Evolutionary conservation across 2,329 filamentous ascomycete genomes (phyloP).

Genomic region (Curvularia lunata): DNA sequence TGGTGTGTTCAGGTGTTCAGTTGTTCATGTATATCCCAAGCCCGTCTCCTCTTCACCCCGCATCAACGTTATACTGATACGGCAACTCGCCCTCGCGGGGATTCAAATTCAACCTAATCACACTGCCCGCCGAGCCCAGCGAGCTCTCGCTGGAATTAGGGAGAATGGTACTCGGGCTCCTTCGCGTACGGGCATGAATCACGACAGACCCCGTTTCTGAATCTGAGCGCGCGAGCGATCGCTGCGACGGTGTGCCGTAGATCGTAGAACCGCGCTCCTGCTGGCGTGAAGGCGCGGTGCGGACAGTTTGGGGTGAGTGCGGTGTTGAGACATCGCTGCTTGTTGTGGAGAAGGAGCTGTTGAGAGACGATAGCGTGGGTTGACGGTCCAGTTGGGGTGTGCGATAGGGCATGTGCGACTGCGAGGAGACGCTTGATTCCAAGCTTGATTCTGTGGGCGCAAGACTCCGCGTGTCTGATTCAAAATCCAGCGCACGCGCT

Average conservation of each 20-base stretch:
- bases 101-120: constrained; percentile 36
- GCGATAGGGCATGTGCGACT: constrained; percentile 35
- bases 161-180: constrained; percentile 40
- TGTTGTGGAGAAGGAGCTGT: constrained; percentile 18
- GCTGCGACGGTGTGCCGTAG: constrained; percentile 33
- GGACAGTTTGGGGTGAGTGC: constrained; percentile 37
- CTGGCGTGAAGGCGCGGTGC: constrained; percentile 39
- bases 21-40: background rate
- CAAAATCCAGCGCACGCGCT: constrained; percentile 36
- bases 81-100: constrained; percentile 41
- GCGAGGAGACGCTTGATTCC: constrained; percentile 27
- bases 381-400: constrained; percentile 35
- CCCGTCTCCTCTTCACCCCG: constrained; percentile 10
- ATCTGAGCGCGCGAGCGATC: constrained; percentile 25
- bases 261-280: constrained; percentile 29
- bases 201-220: constrained; percentile 39
- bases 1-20: background rate
- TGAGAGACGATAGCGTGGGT: constrained; percentile 29
- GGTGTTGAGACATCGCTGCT: constrained; percentile 20
- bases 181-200: constrained; percentile 21
- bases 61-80: constrained; percentile 37
- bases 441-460: constrained; percentile 38
- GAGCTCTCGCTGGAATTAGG: constrained; percentile 42
- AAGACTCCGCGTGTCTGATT: constrained; percentile 43
- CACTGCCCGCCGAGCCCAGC: constrained; percentile 29